A percentile compares a stretch with the other conserved stretches of the same genome.
phyloP scores from a whole-genome alignment of 371 early-diverging fungal species.

The Mortierella sp. region DNA sequence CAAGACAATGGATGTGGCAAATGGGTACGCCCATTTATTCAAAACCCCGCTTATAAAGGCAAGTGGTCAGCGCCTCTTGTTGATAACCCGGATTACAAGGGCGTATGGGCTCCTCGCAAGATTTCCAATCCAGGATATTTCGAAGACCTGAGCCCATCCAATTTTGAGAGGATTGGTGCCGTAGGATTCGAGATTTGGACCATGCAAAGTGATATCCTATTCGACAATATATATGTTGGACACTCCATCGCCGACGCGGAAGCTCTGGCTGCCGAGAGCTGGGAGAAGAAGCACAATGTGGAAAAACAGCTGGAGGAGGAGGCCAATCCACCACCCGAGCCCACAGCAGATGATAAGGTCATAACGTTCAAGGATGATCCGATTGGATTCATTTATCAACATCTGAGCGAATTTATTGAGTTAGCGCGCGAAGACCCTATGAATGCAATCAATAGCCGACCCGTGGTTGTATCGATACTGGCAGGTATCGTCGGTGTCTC shows the following conservation, averaged over 20 bases:
- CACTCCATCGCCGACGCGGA: conserved; percentile 78
- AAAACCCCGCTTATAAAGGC: conserved; percentile 93
- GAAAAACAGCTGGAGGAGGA: conserved; percentile 70
- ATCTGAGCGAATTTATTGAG: conserved; percentile 59
- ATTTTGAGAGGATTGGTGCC: conserved; percentile 78
- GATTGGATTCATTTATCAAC: conserved; percentile 27
- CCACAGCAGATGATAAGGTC: conserved; percentile 12
- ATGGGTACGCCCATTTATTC: conserved; percentile 74
- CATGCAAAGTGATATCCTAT: conserved; percentile 91
- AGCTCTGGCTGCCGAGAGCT: conserved; percentile 67
- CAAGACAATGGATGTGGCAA: conserved; percentile 78
- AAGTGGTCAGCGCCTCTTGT: conserved; percentile 87
- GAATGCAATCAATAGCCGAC: conserved; percentile 63
- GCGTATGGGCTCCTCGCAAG: conserved; percentile 91
- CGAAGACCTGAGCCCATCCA: conserved; percentile 73
- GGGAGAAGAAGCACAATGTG: conserved; percentile 72
- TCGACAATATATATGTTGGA: conserved; percentile 93
- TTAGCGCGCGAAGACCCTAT: conserved; percentile 60
- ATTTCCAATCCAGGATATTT: conserved; percentile 92
- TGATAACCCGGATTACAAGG: conserved; percentile 96
- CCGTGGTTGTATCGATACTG: conserved; percentile 60
- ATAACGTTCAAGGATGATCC: conserved; percentile 43
- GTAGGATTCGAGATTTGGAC: conserved; percentile 98
- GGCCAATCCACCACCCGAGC: conserved; percentile 50
- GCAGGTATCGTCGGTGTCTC: conserved; percentile 49